These are phyloP conservation scores for Solanum piurae DNA, from an alignment of 257 asterid species.

Conservation along the genomic window DNA sequence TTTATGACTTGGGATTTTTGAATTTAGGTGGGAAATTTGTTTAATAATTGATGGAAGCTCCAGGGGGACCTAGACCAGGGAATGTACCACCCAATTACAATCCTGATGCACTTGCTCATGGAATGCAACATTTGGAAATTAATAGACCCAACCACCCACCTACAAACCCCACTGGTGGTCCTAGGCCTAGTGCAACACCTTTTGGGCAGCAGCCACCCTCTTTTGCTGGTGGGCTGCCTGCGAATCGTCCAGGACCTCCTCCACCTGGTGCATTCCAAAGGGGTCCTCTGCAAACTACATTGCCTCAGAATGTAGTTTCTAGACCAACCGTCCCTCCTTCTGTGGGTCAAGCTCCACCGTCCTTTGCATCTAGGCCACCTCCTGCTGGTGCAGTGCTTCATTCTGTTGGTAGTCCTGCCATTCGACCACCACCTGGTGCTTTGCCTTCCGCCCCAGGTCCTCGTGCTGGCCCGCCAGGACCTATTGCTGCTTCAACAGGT, in stretches of 20 bases:
- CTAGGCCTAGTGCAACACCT: conserved; percentile 50
- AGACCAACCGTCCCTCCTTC: conserved; percentile 55
- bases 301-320: conserved; percentile 40
- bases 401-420: conserved; percentile 30
- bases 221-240: conserved; percentile 31
- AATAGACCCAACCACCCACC: conserved; percentile 59
- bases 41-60: conserved; percentile 50
- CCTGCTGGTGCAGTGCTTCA: conserved; percentile 45
- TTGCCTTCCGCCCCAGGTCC: conserved; percentile 30
- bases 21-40: not conserved
- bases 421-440: conserved; percentile 20
- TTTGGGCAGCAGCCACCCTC: conserved; percentile 65
- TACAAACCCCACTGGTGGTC: conserved; percentile 9
- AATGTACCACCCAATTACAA: conserved; percentile 61
- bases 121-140: conserved; percentile 71
- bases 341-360: conserved; percentile 46
- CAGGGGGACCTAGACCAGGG: conserved; percentile 83
- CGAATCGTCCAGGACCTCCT: conserved; percentile 62
- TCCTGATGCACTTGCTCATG: conserved; percentile 57
- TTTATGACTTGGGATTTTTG: not conserved
- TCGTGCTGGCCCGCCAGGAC: conserved; percentile 21
- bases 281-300: conserved; percentile 39
- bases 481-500: conserved; percentile 6
- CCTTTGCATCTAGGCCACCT: conserved; percentile 65
- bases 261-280: conserved; percentile 62